Conservation (phyloP, 1,284 basidiomycete genomes). For the Tausonia pullulans region DNA sequence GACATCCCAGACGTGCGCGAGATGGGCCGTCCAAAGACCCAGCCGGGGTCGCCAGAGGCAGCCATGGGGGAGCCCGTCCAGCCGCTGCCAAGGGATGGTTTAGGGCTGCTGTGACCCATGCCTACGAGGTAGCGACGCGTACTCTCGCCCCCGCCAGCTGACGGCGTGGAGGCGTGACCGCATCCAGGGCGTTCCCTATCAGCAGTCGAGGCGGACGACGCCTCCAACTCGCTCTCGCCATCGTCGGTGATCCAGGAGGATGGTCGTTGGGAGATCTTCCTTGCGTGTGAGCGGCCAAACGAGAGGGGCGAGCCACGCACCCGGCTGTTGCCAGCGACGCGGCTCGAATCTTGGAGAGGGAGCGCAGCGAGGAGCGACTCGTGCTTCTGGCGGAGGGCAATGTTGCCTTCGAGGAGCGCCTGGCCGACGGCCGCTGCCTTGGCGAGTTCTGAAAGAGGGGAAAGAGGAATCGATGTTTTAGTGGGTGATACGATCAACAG, state of each 20-base stretch:
- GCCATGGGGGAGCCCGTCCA: too few relatives aligned
- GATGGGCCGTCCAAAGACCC: conserved; percentile 3
- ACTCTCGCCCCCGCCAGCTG: too few relatives aligned
- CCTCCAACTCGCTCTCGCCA: background rate
- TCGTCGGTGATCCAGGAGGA: conserved; percentile 11
- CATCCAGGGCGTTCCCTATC: too few relatives aligned
- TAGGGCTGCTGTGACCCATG: too few relatives aligned
- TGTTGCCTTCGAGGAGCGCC: conserved; percentile 54
- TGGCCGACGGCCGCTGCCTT: conserved; percentile 56
- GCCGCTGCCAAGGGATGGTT: too few relatives aligned
- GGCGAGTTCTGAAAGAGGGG: conserved; percentile 45
- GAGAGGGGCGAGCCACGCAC: background rate
- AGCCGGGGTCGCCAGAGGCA: background rate
- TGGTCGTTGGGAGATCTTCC: too few relatives aligned
- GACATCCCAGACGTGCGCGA: background rate
- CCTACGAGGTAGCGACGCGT: too few relatives aligned
- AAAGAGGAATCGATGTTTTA: conserved; percentile 18
- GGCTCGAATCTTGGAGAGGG: conserved; percentile 36
- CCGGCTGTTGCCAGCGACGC: conserved; percentile 17
- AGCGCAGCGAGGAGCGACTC: conserved; percentile 53
- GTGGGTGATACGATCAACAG: conserved; percentile 6
- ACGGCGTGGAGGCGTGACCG: too few relatives aligned
- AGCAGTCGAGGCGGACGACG: too few relatives aligned
- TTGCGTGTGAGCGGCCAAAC: background rate
- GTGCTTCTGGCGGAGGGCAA: conserved; percentile 54